Percentiles rank a stretch among this genome's conserved stretches.
These are phyloP conservation scores for Leptographium lundbergii DNA, from an alignment of 2,329 filamentous ascomycete species.

Conservation along the genomic window DNA sequence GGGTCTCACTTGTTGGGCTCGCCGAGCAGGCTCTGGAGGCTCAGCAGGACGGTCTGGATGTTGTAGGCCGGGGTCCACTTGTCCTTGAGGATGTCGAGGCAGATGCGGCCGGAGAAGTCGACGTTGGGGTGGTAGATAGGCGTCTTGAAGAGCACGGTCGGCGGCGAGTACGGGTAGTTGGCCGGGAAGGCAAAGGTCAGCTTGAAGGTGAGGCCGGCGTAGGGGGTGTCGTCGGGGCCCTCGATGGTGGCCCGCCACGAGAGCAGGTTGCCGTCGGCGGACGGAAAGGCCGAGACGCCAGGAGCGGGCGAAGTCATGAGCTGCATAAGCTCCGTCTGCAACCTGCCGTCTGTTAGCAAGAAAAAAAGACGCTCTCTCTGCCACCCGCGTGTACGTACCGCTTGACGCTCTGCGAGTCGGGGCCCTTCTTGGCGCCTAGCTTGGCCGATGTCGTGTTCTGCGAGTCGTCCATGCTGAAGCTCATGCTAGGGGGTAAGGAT, in stretches of 20 bases:
- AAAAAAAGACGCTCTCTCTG: not conserved
- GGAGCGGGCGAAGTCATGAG: conserved; percentile 93
- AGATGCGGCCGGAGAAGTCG: conserved; percentile 94
- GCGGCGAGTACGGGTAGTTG: conserved; percentile 87
- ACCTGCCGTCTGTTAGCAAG: conserved; percentile 34
- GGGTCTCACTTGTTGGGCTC: conserved; percentile 90
- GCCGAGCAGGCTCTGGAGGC: conserved; percentile 85
- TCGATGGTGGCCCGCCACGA: conserved; percentile 90
- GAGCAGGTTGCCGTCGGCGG: conserved; percentile 78
- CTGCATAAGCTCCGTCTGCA: conserved; percentile 96
- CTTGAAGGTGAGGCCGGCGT: conserved; percentile 79
- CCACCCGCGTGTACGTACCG: conserved; percentile 34
- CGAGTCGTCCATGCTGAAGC: conserved; percentile 44
- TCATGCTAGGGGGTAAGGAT: conserved; percentile 24
- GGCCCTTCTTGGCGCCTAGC: conserved; percentile 42
- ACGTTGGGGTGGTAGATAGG: conserved; percentile 99
- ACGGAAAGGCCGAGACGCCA: conserved; percentile 89
- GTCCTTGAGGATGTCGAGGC: conserved; percentile 95
- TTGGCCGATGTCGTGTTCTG: conserved; percentile 61
- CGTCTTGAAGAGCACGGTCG: conserved; percentile 91
- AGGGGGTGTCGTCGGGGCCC: conserved; percentile 83
- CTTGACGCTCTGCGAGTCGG: conserved; percentile 65
- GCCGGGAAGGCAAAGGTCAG: conserved; percentile 80
- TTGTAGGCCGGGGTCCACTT: conserved; percentile 99
- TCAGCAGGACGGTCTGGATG: conserved; percentile 83